phyloP scores from a whole-genome alignment of 2,329 filamentous ascomycete species.

The Pseudodiploospora longispora region DNA sequence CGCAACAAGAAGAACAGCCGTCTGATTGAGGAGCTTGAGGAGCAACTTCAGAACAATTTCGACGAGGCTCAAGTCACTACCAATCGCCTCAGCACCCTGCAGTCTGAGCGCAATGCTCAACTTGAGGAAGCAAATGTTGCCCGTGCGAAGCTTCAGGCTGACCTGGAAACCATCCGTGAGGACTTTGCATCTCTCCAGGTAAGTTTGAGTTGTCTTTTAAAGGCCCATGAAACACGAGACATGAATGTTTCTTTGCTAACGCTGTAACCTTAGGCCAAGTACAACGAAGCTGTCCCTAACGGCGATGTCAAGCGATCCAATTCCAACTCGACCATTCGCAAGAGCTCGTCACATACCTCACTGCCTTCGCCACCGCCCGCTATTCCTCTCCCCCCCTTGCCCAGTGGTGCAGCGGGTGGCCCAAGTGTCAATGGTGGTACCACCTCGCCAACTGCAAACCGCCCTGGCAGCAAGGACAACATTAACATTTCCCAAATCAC shows the following conservation, averaged over 20 bases:
- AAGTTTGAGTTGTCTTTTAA: slow-evolving; percentile 22
- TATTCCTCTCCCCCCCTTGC: slow-evolving; percentile 90
- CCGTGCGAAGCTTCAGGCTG: slow-evolving; percentile 54
- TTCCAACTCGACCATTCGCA: slow-evolving; percentile 66
- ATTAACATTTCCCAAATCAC: slow-evolving; percentile 64
- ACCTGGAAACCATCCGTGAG: slow-evolving; percentile 58
- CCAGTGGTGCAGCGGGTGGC: slow-evolving; percentile 46
- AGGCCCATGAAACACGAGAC: not conserved
- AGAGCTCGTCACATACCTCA: slow-evolving; percentile 73
- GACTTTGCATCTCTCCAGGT: slow-evolving; percentile 75
- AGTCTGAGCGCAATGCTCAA: slow-evolving; percentile 64
- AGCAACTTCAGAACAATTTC: slow-evolving; percentile 90
- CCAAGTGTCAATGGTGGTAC: slow-evolving; percentile 36
- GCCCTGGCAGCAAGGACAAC: slow-evolving; percentile 74
- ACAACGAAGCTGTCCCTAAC: slow-evolving; percentile 40
- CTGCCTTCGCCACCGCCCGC: slow-evolving; percentile 90
- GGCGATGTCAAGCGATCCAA: slow-evolving; percentile 49
- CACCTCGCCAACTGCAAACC: slow-evolving; percentile 48
- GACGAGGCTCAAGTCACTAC: slow-evolving; percentile 81
- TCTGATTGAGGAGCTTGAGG: slow-evolving; percentile 90
- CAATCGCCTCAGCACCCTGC: slow-evolving; percentile 77
- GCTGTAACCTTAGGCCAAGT: slow-evolving; percentile 42
- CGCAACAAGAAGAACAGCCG: slow-evolving; percentile 86
- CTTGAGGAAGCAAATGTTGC: slow-evolving; percentile 70
- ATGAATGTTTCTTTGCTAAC: slow-evolving; percentile 15